Evolutionary conservation across 805 yeast genomes (phyloP), one percentile per base, ranked within the genome.

Genomic region (Schwanniomyces occidentalis): DNA sequence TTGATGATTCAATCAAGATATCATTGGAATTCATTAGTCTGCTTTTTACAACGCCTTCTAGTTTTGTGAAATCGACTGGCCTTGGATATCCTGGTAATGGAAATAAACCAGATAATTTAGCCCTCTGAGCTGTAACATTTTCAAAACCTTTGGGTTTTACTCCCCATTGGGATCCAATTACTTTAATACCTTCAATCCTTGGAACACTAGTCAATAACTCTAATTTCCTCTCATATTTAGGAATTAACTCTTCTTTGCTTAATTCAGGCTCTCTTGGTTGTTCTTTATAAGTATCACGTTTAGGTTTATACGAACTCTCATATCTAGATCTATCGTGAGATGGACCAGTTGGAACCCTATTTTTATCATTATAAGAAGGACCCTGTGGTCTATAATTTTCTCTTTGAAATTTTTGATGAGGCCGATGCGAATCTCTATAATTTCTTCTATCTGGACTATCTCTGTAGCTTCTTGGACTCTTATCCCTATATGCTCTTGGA

Each of bases 101-200:
- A 49, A 87, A 88, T 2, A 85, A 56, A 0, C 95, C 95, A 1
- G 87, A 75, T 12, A 84, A 61, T 49, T 87, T 88, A 5, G 93
- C 95, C 40, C 82, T 68, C 41, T 80, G 85, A 0, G 93, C 84
- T 2, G 85, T 73, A 1, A 84, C 79, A 5, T 75, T 73, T 49
- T 85, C 93, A 52, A 83, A 83, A 0, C 87, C 91, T 41, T 69
- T 67, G 1, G 95, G 89, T 21, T 72, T 69, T 16, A 75, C 63
- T 32, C 86, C 93, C 95, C 95, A 87, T 31, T 68, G 61, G 0
- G 86, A 69, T 13, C 65, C 67, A 8, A 60, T 49, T 8, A 81
- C 63, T 30, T 63, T 61, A n/a, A 85, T 55, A 28, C 74, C 63
- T 27, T 76, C 73, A 19, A 86, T 58, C 0, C 82, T 68, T 0